Evolutionary conservation across 257 asterid genomes (phyloP).

Genomic region (Echites panduratus): DNA sequence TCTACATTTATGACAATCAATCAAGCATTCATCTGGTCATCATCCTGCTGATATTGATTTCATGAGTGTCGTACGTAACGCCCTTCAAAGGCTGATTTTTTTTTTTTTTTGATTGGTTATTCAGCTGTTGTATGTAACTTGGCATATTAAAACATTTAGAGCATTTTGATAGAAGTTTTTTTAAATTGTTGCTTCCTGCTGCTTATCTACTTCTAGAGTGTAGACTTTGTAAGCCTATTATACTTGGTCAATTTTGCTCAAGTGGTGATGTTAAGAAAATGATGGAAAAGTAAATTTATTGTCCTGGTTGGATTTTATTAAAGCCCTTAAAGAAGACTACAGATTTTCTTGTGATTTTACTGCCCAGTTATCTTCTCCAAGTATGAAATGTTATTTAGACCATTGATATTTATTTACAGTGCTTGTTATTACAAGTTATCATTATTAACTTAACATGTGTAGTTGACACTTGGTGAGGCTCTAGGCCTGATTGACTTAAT

Average conservation of each 20-base stretch:
- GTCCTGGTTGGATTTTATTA: background rate
- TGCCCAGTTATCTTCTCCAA: background rate
- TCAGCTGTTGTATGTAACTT: background rate
- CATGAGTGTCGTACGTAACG: no score
- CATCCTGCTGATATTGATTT: background rate
- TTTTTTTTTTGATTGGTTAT: no score
- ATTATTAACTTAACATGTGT: background rate
- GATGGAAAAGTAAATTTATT: background rate
- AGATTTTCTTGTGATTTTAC: no score
- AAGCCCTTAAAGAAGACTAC: background rate
- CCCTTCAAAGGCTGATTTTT: no score
- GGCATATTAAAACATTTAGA: background rate
- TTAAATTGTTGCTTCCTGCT: background rate
- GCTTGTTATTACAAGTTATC: background rate
- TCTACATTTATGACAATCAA: background rate
- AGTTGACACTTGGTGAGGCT: background rate
- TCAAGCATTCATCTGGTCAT: background rate
- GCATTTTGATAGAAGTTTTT: background rate
- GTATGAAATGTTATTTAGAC: background rate
- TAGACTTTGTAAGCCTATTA: background rate
- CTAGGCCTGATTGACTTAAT: background rate
- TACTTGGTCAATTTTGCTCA: background rate
- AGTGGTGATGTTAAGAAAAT: conserved; percentile 2
- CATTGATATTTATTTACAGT: background rate
- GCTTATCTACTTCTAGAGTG: background rate